These are phyloP conservation scores for Raffaelea deltoideospora DNA, from an alignment of 2,329 filamentous ascomycete genomes.

Conservation along the genomic window DNA sequence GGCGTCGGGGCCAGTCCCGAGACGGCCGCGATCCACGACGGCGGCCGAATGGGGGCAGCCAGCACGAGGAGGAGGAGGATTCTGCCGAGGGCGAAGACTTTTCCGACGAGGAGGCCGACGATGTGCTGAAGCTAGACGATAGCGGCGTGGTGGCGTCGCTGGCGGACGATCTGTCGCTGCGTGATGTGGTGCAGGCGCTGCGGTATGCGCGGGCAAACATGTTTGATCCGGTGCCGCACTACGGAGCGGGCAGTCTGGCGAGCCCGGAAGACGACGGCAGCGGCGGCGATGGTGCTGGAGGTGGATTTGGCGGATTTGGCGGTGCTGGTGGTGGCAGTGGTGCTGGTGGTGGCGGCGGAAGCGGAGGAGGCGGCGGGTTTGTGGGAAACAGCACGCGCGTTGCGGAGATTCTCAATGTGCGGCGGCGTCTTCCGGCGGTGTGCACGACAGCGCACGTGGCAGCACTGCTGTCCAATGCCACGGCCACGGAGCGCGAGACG, in stretches of 20 bases:
- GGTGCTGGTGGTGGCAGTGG: too few species aligned
- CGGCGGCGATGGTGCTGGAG: not conserved
- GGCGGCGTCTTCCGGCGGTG: slow-evolving; percentile 43
- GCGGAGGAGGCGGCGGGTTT: slow-evolving; percentile 1
- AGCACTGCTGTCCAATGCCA: slow-evolving; percentile 45
- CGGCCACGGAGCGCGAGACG: slow-evolving; percentile 51
- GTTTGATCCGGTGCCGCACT: slow-evolving; percentile 50
- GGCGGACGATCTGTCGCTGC: slow-evolving; percentile 37
- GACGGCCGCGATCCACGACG: too few species aligned
- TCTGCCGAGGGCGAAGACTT: slow-evolving; percentile 18
- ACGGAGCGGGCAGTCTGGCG: slow-evolving; percentile 24
- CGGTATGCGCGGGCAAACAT: slow-evolving; percentile 43
- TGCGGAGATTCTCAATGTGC: slow-evolving; percentile 47
- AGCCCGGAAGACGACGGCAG: slow-evolving; percentile 4
- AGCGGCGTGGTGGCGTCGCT: slow-evolving; percentile 40
- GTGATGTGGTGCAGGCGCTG: slow-evolving; percentile 51
- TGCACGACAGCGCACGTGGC: slow-evolving; percentile 53
- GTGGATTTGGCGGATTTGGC: too few species aligned
- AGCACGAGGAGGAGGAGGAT: slow-evolving; percentile 12
- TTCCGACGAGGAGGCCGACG: slow-evolving; percentile 23
- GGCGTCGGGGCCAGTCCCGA: not conserved
- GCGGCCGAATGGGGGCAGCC: too few species aligned
- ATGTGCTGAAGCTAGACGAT: slow-evolving; percentile 34
- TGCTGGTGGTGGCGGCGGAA: too few species aligned
- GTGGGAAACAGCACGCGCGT: slow-evolving; percentile 25